A percentile compares a stretch with the other conserved stretches of the same genome.
Conservation (phyloP, 176 grass and related monocot species). For the Urochloa ruziziensis region DNA sequence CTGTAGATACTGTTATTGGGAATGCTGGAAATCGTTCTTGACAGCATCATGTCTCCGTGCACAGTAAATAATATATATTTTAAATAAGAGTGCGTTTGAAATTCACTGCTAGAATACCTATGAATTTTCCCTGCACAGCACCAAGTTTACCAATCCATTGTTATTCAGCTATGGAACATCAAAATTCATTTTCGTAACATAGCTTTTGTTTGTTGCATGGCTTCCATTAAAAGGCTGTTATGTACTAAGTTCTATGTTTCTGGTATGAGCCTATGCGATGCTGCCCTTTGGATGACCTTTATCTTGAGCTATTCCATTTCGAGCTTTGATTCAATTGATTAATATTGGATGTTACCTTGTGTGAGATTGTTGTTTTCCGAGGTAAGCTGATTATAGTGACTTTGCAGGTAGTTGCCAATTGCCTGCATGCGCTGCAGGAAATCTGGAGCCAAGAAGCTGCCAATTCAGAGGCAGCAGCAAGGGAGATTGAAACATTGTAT, state of each 20-base stretch:
- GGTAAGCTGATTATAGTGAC: constrained; percentile 19
- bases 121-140: not conserved
- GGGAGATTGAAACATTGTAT: constrained; percentile 85
- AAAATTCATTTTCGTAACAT: not conserved
- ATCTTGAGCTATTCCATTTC: constrained; percentile 13
- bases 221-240: not conserved
- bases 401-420: constrained; percentile 91
- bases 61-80: no score
- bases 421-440: constrained; percentile 82
- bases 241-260: not conserved
- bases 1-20: not conserved
- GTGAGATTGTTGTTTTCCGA: not conserved
- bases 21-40: not conserved
- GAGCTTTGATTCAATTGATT: not conserved
- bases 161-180: not conserved
- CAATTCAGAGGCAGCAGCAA: constrained; percentile 82
- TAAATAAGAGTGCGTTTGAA: not conserved
- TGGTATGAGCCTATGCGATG: not conserved
- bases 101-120: constrained; percentile 1
- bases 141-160: not conserved
- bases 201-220: no score
- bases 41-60: no score
- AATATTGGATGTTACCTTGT: not conserved
- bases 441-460: constrained; percentile 89
- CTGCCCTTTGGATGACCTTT: constrained; percentile 11